phyloP scores from a whole-genome alignment of 2,329 filamentous ascomycete genomes.

The Aspergillus floridensis region DNA sequence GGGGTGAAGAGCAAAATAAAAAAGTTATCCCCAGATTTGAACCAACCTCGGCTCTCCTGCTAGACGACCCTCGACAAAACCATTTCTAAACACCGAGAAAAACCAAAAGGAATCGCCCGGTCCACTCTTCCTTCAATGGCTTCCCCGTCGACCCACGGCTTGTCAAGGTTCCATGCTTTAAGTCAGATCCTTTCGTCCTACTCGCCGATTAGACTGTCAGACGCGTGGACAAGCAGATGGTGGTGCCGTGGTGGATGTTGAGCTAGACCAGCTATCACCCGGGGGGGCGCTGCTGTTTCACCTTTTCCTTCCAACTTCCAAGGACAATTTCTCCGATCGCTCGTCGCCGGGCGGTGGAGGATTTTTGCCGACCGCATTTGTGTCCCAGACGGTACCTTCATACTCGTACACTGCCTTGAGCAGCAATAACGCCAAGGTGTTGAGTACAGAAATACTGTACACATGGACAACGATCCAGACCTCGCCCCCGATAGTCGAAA shows the following conservation, averaged over 20 bases:
- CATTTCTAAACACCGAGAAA: background rate
- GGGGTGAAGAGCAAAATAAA: too few relatives aligned
- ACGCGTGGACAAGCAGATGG: background rate
- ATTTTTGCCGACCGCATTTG: too few relatives aligned
- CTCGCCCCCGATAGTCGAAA: background rate
- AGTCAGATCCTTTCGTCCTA: background rate
- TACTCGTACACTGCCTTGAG: background rate
- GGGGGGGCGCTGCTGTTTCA: background rate
- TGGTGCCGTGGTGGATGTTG: background rate
- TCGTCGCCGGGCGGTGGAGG: too few relatives aligned
- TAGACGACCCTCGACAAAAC: too few relatives aligned
- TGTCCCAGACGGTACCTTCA: background rate
- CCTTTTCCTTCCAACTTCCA: background rate
- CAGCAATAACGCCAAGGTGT: too few relatives aligned
- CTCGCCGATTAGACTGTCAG: constrained; percentile 2
- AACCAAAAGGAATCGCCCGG: background rate
- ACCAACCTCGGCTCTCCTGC: background rate
- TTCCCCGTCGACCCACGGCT: background rate
- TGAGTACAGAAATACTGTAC: too few relatives aligned
- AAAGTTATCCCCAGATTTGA: background rate
- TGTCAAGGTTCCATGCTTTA: background rate
- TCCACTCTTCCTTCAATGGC: background rate
- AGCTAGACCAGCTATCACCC: background rate
- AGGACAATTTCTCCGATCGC: too few relatives aligned
- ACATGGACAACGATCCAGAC: too few relatives aligned